Conservation (phyloP, 164 flowering plant genomes). For the Houttuynia cordata region DNA sequence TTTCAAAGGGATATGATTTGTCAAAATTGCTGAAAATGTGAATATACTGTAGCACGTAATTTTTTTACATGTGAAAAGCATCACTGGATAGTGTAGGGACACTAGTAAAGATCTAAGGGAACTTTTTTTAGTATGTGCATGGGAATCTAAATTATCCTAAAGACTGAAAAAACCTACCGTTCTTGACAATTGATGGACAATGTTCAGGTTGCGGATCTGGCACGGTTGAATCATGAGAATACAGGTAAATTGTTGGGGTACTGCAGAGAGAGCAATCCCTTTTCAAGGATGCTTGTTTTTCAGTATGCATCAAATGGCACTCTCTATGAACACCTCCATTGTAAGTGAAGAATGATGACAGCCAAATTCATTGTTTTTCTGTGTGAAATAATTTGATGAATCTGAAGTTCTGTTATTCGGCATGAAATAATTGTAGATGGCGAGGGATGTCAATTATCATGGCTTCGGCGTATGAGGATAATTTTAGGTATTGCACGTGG, state of each 20-base stretch:
- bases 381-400: background rate
- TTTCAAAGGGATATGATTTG: too few species aligned
- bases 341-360: conserved; percentile 30
- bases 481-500: conserved; percentile 77
- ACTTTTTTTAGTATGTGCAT: background rate
- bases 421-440: conserved; percentile 45
- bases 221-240: conserved; percentile 72
- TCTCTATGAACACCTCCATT: conserved; percentile 81
- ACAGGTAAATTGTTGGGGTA: conserved; percentile 73
- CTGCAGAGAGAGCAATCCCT: conserved; percentile 67
- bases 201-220: conserved; percentile 87
- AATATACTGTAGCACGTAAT: background rate
- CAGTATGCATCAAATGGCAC: conserved; percentile 97
- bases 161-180: background rate
- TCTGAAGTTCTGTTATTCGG: too few species aligned
- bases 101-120: background rate
- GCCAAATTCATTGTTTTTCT: background rate
- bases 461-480: conserved; percentile 88
- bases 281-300: conserved; percentile 90
- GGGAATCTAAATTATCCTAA: background rate
- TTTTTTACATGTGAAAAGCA: background rate
- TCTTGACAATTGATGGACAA: background rate
- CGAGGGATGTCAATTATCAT: conserved; percentile 76
- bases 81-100: background rate
- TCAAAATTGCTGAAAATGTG: too few species aligned